These are phyloP conservation scores for Acanthamoeba comandoni DNA, from an alignment of 208 protist genomes.

Conservation along the genomic window DNA sequence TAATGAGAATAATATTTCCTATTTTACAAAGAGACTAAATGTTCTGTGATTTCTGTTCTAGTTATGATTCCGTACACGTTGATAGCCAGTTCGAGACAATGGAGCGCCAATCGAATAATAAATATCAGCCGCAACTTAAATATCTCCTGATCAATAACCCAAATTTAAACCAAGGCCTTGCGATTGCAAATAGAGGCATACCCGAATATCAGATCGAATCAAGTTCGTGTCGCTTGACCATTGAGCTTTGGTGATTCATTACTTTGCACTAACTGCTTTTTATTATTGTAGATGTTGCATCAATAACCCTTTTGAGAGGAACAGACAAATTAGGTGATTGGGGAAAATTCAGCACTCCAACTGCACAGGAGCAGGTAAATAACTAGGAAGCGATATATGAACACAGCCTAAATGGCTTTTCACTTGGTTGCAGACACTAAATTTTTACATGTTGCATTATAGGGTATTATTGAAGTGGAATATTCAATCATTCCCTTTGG, in stretches of 20 bases:
- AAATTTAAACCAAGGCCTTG: slow-evolving; percentile 8
- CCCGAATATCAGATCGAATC: slow-evolving; percentile 30
- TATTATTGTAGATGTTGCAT: no score
- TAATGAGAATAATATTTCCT: no score
- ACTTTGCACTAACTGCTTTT: no score
- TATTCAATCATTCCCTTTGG: slow-evolving; percentile 58
- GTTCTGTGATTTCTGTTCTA: no score
- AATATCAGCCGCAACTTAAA: slow-evolving; percentile 37
- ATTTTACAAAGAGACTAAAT: no score
- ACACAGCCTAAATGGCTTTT: no score
- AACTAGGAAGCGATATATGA: no score
- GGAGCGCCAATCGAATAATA: not conserved
- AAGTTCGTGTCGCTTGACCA: slow-evolving; percentile 19
- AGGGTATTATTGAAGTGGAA: slow-evolving; percentile 1
- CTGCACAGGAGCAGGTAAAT: slow-evolving; percentile 6
- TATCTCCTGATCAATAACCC: not conserved
- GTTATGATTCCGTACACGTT: no score
- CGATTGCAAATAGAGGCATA: slow-evolving; percentile 58
- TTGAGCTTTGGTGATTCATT: no score
- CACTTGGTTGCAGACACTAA: no score
- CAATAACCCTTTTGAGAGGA: slow-evolving; percentile 18
- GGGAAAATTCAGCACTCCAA: slow-evolving; percentile 45
- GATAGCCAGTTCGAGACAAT: no score
- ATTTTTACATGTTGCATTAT: no score
- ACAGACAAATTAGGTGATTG: slow-evolving; percentile 39